These are phyloP conservation scores for Acer negundo DNA, from an alignment of 345 rosid genomes.

Conservation along the genomic window DNA sequence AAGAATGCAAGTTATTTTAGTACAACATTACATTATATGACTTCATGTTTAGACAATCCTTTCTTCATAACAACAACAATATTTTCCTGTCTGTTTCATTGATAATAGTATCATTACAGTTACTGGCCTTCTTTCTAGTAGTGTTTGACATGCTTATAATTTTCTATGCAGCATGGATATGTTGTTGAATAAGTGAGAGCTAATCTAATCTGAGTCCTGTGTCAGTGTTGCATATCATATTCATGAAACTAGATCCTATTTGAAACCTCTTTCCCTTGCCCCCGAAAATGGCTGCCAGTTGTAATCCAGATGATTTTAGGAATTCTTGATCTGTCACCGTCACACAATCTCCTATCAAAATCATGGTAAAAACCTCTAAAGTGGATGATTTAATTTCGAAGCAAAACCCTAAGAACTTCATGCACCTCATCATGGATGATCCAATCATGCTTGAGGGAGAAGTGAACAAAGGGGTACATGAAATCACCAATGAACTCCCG, in stretches of 20 bases:
- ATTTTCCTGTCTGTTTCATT: not conserved
- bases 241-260: not conserved
- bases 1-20: not conserved
- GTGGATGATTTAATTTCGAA: too few relatives aligned
- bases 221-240: not conserved
- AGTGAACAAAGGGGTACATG: too few relatives aligned
- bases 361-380: too few relatives aligned
- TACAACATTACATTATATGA: not conserved
- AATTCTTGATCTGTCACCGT: too few relatives aligned
- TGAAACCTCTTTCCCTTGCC: not conserved
- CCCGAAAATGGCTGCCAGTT: not conserved
- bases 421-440: too few relatives aligned
- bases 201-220: not conserved
- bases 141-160: constrained; percentile 1
- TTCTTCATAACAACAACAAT: not conserved
- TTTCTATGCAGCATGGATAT: not conserved
- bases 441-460: too few relatives aligned
- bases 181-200: not conserved
- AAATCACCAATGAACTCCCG: too few relatives aligned
- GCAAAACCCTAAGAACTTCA: too few relatives aligned
- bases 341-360: too few relatives aligned
- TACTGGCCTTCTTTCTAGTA: not conserved
- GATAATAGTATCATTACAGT: not conserved
- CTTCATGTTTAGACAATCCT: not conserved
- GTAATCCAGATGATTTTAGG: not conserved